A percentile compares a stretch with the other conserved stretches of the same genome.
These are phyloP conservation scores for Vanrija sp. DNA, from an alignment of 1,284 basidiomycete species.

Conservation along the genomic window DNA sequence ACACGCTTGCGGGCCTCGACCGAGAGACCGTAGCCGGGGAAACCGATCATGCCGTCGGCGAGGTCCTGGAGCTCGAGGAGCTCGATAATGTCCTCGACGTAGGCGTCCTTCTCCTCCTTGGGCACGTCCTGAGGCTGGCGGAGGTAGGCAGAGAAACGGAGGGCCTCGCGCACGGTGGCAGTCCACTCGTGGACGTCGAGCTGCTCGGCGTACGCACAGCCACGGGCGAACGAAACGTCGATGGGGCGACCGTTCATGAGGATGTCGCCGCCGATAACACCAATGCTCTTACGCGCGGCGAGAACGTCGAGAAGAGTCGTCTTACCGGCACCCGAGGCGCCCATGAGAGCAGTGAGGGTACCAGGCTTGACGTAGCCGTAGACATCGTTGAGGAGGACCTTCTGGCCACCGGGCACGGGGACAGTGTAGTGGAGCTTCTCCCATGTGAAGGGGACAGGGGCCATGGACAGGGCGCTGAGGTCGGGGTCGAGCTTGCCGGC, in stretches of 20 bases:
- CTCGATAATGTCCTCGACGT: conserved; percentile 55
- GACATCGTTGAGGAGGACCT: conserved; percentile 54
- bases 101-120: conserved; percentile 54
- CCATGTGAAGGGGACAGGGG: conserved; percentile 52
- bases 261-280: conserved; percentile 53
- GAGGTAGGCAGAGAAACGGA: conserved; percentile 59
- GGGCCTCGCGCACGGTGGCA: conserved; percentile 60
- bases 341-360: conserved; percentile 59
- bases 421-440: conserved; percentile 51
- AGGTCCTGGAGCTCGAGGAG: conserved; percentile 54
- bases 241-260: conserved; percentile 54
- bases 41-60: conserved; percentile 52
- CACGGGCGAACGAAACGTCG: conserved; percentile 50
- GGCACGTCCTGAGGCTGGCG: conserved; percentile 55
- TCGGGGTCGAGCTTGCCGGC: conserved; percentile 47
- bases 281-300: conserved; percentile 55
- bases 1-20: conserved; percentile 57
- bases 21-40: conserved; percentile 54
- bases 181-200: conserved; percentile 80
- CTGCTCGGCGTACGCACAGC: conserved; percentile 56
- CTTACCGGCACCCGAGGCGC: conserved; percentile 57
- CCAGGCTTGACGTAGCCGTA: conserved; percentile 58
- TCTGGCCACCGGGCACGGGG: conserved; percentile 53
- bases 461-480: conserved; percentile 42
- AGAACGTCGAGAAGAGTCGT: conserved; percentile 56